Conservation (phyloP, 768 basidiomycete genomes). For the Hericium rajendrae region DNA sequence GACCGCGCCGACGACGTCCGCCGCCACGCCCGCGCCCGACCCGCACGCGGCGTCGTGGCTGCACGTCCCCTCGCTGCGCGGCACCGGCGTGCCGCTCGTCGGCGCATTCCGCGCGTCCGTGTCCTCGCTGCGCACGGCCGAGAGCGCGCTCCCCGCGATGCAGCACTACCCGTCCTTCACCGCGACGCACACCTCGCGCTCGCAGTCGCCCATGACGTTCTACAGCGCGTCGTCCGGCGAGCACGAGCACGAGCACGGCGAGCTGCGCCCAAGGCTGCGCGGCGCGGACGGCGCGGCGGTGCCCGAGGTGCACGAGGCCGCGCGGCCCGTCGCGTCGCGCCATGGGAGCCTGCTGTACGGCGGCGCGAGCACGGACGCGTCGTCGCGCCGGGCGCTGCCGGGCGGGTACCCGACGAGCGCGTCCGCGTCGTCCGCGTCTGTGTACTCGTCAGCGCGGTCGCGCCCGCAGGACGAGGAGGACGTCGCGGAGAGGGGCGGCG, state of each 20-base stretch:
- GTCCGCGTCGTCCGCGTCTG: conserved; percentile 8
- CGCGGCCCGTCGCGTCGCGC: conserved; percentile 1
- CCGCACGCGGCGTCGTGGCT: conserved; percentile 2
- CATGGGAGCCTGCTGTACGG: conserved; percentile 10
- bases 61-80: conserved; percentile 4
- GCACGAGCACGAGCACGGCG: neutral
- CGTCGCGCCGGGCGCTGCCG: neutral
- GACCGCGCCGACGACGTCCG: neutral
- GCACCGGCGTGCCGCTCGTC: conserved; percentile 6
- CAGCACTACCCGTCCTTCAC: conserved; percentile 14
- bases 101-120: conserved; percentile 12
- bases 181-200: neutral
- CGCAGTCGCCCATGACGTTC: conserved; percentile 7
- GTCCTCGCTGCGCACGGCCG: conserved; percentile 2
- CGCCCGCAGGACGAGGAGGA: conserved; percentile 4
- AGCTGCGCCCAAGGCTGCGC: neutral
- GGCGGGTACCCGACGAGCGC: conserved; percentile 4
- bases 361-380: neutral
- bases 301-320: neutral
- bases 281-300: conserved; percentile 4
- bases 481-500: conserved; percentile 3
- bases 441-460: conserved; percentile 13
- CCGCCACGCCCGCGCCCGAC: neutral
- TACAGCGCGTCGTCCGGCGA: conserved; percentile 3
- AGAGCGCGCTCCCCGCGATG: conserved; percentile 8